Evolutionary conservation across 1,139 yeast species (phyloP).

Genomic region (Candida mesenterica): DNA sequence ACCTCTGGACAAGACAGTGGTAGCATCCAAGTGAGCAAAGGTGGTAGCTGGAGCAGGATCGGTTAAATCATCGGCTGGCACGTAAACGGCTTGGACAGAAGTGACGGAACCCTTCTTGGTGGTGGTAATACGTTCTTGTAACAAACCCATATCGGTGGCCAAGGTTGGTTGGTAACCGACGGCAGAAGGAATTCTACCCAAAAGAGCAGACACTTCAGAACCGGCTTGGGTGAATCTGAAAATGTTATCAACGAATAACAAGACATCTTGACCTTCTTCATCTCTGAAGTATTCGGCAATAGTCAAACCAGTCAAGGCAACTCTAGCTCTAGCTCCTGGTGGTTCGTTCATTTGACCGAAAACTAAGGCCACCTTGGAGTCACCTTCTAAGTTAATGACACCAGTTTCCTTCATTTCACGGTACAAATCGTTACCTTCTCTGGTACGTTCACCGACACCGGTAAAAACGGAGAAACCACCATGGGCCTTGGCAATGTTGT

Average conservation of each 20-base stretch:
- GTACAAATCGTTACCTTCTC: constrained; percentile 99
- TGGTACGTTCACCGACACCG: constrained; percentile 99
- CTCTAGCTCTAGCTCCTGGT: constrained; percentile 99
- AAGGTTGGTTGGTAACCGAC: constrained; percentile 99
- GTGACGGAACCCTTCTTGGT: constrained; percentile 99
- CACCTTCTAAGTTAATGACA: constrained; percentile 99
- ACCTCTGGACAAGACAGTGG: constrained; percentile 99
- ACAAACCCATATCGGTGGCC: constrained; percentile 99
- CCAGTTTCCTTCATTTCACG: constrained; percentile 99
- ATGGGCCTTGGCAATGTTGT: constrained; percentile 99
- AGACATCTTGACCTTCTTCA: constrained; percentile 99
- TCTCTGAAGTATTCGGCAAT: constrained; percentile 99
- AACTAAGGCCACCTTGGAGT: constrained; percentile 98
- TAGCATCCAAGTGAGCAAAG: constrained; percentile 99
- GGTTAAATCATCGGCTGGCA: constrained; percentile 99
- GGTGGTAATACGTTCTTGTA: constrained; percentile 99
- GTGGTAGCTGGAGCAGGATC: constrained; percentile 99
- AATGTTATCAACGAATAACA: constrained; percentile 99
- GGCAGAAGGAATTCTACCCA: constrained; percentile 99
- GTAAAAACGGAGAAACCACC: constrained; percentile 99
- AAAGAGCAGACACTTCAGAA: constrained; percentile 99
- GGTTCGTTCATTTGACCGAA: constrained; percentile 99
- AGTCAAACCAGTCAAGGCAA: constrained; percentile 99
- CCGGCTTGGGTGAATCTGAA: constrained; percentile 99
- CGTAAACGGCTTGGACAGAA: constrained; percentile 99